Evolutionary conservation across 305 asterid species (phyloP), one percentile per base, ranked within the genome.

Genomic region (Fraxinus ornus): DNA sequence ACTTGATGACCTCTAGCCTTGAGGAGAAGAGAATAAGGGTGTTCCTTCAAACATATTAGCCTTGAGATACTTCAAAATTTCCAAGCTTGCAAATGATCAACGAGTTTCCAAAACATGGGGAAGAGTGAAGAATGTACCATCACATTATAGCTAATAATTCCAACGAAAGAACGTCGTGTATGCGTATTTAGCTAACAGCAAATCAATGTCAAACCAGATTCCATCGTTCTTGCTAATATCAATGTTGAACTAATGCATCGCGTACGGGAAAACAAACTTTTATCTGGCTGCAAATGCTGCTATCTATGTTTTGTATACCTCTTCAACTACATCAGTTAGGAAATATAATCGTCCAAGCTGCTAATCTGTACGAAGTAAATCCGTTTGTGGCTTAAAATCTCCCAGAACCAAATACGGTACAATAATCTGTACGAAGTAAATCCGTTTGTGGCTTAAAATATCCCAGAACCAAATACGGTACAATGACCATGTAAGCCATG

Each of bases 401-500:
- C 89, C 90, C 22, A 89, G 83, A 72, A 89, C 86, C 90, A 89
- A 83, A 83, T 88, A 82, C 32, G 94, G 92, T 24, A 91, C 55
- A 78, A 88, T 84, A 91, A 39, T 39, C 94, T 89, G 83, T 88
- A 82, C 94, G 92, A 78, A 89, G 88, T 85, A 85, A 70, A 78
- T 89, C 91, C 1, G 86, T 79, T 81, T 88, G 92, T 7, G 88
- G 76, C 82, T 86, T 89, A 85, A 87, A 86, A 47, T 90, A 83
- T 44, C 89, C 90, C 22, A 89, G 83, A 72, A 89, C 86, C 90
- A 89, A 83, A 83, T 88, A 82, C 32, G 94, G 92, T 24, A 91
- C 55, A 78, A 88, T 84, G 80, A 91, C 91, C 91, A 91, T 88
- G 90, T 85, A 83, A 21, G 91, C 91, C 94, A 91, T 88, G 89